A percentile compares a stretch with the other conserved stretches of the same genome.
These are phyloP conservation scores for Piedraia hortae DNA, from an alignment of 2,329 filamentous ascomycete species.

Conservation along the genomic window DNA sequence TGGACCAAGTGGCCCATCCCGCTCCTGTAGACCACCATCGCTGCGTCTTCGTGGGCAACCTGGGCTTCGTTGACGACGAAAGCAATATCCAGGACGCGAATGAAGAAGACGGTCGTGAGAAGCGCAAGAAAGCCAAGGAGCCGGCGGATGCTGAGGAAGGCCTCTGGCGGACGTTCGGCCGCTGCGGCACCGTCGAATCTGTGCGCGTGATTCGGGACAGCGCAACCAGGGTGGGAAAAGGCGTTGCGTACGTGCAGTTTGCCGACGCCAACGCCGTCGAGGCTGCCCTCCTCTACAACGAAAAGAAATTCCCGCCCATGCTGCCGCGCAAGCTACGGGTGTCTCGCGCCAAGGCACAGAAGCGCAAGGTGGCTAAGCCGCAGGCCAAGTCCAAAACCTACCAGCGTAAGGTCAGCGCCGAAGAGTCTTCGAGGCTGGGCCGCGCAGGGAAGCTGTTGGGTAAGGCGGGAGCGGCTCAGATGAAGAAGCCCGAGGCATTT, in stretches of 20 bases:
- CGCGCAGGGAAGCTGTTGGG: conserved; percentile 49
- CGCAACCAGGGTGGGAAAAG: conserved; percentile 80
- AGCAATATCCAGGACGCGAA: conserved; percentile 33
- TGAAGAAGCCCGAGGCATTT: conserved; percentile 33
- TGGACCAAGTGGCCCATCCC: conserved; percentile 76
- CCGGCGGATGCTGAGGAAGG: conserved; percentile 82
- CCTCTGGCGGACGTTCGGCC: conserved; percentile 54
- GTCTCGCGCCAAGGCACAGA: conserved; percentile 49
- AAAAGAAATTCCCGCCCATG: conserved; percentile 81
- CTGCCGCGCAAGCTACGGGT: conserved; percentile 74
- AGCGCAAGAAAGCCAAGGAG: conserved; percentile 38
- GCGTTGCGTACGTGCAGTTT: conserved; percentile 95
- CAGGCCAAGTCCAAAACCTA: conserved; percentile 22
- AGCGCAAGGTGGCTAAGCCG: conserved; percentile 18
- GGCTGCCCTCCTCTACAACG: conserved; percentile 63
- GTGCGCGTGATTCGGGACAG: conserved; percentile 78
- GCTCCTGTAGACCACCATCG: conserved; percentile 56
- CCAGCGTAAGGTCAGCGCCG: conserved; percentile 39
- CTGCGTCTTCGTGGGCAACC: conserved; percentile 87
- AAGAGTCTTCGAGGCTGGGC: conserved; percentile 44
- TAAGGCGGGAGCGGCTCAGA: conserved; percentile 31
- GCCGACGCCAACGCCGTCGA: conserved; percentile 68
- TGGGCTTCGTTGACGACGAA: conserved; percentile 89
- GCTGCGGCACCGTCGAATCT: conserved; percentile 63
- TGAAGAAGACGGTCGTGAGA: conserved; percentile 31